Percentiles rank a stretch among this genome's conserved stretches.
Evolutionary conservation across 2,329 filamentous ascomycete species (phyloP).

Genomic region (Aspergillus vadensis): DNA sequence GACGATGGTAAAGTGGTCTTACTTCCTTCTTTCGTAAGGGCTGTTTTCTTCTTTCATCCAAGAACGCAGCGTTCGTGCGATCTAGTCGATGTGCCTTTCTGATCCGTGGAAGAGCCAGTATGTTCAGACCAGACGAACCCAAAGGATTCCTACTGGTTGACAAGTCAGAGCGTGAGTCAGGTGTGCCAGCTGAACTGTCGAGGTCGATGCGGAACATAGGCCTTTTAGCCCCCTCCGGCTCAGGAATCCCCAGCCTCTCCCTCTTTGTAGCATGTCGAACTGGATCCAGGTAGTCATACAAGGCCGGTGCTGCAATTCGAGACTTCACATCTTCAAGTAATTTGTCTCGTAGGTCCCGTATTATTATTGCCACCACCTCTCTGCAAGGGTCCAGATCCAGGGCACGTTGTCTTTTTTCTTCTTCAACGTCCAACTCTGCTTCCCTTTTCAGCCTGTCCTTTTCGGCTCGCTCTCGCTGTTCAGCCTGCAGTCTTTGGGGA

Average conservation of each 20-base stretch:
- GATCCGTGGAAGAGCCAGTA: constrained; percentile 72
- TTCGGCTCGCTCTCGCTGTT: constrained; percentile 64
- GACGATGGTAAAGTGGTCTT: constrained; percentile 77
- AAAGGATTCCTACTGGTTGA: constrained; percentile 45
- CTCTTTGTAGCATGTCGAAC: constrained; percentile 77
- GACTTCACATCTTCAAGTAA: constrained; percentile 86
- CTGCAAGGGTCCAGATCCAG: constrained; percentile 86
- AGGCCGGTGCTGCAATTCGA: constrained; percentile 76
- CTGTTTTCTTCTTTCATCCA: constrained; percentile 66
- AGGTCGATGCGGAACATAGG: constrained; percentile 57
- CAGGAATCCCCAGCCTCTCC: constrained; percentile 74
- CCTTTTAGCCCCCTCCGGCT: constrained; percentile 63
- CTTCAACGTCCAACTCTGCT: constrained; percentile 79
- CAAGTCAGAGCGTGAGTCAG: constrained; percentile 51
- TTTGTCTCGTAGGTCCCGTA: constrained; percentile 80
- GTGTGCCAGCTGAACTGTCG: constrained; percentile 66
- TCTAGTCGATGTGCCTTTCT: constrained; percentile 65
- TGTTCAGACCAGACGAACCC: constrained; percentile 51
- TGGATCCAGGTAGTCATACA: constrained; percentile 82
- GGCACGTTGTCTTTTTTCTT: constrained; percentile 85
- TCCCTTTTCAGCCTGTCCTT: constrained; percentile 68
- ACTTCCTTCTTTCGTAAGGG: constrained; percentile 63
- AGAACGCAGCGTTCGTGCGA: constrained; percentile 63
- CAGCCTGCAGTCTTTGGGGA: constrained; percentile 46
- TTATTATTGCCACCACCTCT: constrained; percentile 77